phyloP scores from a whole-genome alignment of 176 grass and related monocot genomes.

The Pontederia paniculata region DNA sequence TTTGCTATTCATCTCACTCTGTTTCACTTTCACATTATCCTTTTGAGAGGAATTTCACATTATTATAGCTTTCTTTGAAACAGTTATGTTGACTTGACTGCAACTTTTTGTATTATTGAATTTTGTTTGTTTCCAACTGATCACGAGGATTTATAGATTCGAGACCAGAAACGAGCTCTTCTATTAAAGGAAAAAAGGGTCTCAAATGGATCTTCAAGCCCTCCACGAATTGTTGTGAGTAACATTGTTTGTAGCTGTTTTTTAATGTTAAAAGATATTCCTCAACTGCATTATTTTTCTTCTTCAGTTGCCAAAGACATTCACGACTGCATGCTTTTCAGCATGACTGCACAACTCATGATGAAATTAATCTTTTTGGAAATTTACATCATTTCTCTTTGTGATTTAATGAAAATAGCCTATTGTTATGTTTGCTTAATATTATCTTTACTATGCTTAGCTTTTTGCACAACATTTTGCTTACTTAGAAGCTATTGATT shows the following conservation, averaged over 20 bases:
- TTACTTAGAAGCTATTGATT: not conserved
- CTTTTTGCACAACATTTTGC: not conserved
- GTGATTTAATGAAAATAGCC: too few relatives aligned
- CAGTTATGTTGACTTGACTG: not conserved
- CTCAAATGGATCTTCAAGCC: constrained; percentile 33
- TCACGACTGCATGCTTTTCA: not conserved
- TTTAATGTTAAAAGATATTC: not conserved
- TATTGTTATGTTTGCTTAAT: too few relatives aligned
- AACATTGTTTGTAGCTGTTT: constrained; percentile 1
- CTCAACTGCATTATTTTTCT: not conserved
- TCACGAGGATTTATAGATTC: constrained; percentile 32
- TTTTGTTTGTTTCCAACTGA: not conserved
- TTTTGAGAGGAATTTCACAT: too few relatives aligned
- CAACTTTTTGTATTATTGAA: not conserved
- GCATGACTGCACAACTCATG: too few relatives aligned
- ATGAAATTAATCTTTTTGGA: too few relatives aligned
- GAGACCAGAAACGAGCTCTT: constrained; percentile 67
- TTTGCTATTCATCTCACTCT: too few relatives aligned
- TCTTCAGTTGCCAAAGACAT: not conserved
- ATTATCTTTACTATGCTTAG: too few relatives aligned
- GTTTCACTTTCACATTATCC: too few relatives aligned
- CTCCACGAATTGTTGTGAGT: constrained; percentile 76
- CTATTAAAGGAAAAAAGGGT: constrained; percentile 79
- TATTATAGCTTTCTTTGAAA: too few relatives aligned
- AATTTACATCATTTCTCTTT: too few relatives aligned